These are phyloP conservation scores for Apophysomyces trapeziformis DNA, from an alignment of 371 early-diverging fungal genomes.

Conservation along the genomic window DNA sequence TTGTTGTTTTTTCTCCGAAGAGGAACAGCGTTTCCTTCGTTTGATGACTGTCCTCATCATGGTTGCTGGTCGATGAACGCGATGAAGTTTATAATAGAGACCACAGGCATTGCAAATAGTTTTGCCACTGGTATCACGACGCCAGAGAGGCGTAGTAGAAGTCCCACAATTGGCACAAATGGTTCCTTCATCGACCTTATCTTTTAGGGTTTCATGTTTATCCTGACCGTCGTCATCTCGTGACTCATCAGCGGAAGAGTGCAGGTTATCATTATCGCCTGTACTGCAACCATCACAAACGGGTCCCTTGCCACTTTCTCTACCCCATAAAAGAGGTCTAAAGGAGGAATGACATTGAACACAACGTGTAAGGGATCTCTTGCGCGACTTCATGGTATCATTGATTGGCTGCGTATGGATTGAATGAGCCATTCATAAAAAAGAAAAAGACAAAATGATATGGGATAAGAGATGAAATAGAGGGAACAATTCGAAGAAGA, in stretches of 20 bases:
- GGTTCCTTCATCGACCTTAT: conserved; percentile 20
- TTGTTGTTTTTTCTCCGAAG: conserved; percentile 20
- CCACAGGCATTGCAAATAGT: conserved; percentile 85
- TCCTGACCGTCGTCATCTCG: conserved; percentile 12
- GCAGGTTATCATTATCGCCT: conserved; percentile 18
- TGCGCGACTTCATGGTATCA: conserved; percentile 31
- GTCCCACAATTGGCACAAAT: conserved; percentile 81
- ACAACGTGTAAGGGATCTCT: conserved; percentile 38
- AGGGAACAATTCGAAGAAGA: not conserved
- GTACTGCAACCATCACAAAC: conserved; percentile 40
- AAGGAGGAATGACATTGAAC: conserved; percentile 43
- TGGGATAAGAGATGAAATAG: not conserved
- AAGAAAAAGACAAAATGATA: not conserved
- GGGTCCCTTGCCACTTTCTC: conserved; percentile 47
- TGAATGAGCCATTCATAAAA: conserved; percentile 24
- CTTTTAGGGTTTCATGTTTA: conserved; percentile 14
- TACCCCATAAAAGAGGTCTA: conserved; percentile 40
- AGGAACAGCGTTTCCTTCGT: conserved; percentile 49
- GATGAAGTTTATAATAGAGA: conserved; percentile 77
- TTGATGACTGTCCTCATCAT: conserved; percentile 64
- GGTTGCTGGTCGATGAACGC: conserved; percentile 58
- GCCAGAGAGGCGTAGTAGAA: conserved; percentile 82
- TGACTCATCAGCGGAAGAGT: conserved; percentile 11
- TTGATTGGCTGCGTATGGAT: conserved; percentile 15
- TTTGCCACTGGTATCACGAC: conserved; percentile 69